These are phyloP conservation scores for Mycena maculata DNA, from an alignment of 768 basidiomycete species.

Conservation along the genomic window DNA sequence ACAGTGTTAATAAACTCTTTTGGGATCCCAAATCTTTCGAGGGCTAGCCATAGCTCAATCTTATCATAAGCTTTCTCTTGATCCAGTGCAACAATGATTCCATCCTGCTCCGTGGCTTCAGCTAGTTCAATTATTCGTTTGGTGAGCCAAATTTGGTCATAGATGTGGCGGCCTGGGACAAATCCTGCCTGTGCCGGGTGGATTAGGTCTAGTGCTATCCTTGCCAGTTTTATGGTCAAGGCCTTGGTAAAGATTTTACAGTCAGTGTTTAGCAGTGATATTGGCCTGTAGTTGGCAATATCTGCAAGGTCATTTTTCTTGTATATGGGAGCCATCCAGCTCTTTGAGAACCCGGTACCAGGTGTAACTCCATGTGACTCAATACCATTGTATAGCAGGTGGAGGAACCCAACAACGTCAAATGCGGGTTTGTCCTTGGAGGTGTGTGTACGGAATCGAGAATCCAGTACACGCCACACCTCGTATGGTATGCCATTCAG, in stretches of 20 bases:
- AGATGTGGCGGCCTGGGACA: too few relatives aligned
- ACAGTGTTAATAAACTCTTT: too few relatives aligned
- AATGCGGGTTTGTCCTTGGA: neutral
- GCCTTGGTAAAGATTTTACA: conserved; percentile 3
- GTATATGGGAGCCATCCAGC: conserved; percentile 8
- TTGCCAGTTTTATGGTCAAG: neutral
- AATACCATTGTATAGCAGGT: neutral
- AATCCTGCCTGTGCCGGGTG: too few relatives aligned
- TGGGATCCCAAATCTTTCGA: too few relatives aligned
- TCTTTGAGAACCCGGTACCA: neutral
- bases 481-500: conserved; percentile 5
- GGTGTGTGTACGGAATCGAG: neutral
- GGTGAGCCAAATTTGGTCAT: too few relatives aligned
- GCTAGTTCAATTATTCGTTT: conserved; percentile 1
- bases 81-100: neutral
- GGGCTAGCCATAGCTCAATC: too few relatives aligned
- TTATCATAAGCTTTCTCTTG: too few relatives aligned
- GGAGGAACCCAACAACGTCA: neutral
- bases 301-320: conserved; percentile 18
- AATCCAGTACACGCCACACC: neutral
- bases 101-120: neutral
- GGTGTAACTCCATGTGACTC: neutral
- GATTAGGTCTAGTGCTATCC: too few relatives aligned
- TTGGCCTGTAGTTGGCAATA: too few relatives aligned
- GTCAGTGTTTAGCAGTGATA: too few relatives aligned